Evolutionary conservation across 2,329 filamentous ascomycete genomes (phyloP).

Genomic region (Fusarium lyarnte): DNA sequence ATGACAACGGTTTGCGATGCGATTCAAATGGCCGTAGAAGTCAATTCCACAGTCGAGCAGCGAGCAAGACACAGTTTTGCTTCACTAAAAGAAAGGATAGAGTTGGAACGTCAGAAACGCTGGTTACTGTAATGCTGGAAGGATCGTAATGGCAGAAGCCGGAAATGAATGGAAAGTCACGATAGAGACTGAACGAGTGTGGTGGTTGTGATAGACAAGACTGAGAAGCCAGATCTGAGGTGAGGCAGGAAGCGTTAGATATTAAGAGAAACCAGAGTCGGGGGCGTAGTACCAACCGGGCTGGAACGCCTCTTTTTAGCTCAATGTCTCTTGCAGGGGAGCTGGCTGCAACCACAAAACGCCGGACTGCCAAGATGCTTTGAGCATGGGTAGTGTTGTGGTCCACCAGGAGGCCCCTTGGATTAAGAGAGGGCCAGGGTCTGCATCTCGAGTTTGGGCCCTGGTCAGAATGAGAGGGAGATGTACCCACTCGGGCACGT

Average conservation of each 20-base stretch:
- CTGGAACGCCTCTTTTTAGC: slow-evolving; percentile 40
- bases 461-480: slow-evolving; percentile 25
- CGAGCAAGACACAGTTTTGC: slow-evolving; percentile 47
- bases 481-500: slow-evolving; percentile 13
- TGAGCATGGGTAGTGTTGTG: slow-evolving; percentile 30
- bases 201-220: slow-evolving; percentile 37
- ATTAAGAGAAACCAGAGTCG: slow-evolving; percentile 42
- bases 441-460: slow-evolving; percentile 5
- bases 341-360: slow-evolving; percentile 39
- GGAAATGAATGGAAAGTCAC: slow-evolving; percentile 45
- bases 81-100: slow-evolving; percentile 43
- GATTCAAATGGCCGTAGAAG: slow-evolving; percentile 42
- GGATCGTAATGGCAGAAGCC: slow-evolving; percentile 44
- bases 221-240: slow-evolving; percentile 27
- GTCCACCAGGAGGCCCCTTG: slow-evolving; percentile 39
- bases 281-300: slow-evolving; percentile 34
- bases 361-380: slow-evolving; percentile 41
- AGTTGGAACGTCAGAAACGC: slow-evolving; percentile 32
- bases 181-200: slow-evolving; percentile 42
- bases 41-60: slow-evolving; percentile 46
- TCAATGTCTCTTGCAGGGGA: slow-evolving; percentile 31
- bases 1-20: slow-evolving; percentile 32
- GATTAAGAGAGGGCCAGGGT: slow-evolving; percentile 19
- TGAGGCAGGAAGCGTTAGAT: slow-evolving; percentile 41
- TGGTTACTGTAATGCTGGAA: slow-evolving; percentile 40